Evolutionary conservation across 768 basidiomycete genomes (phyloP).

Genomic region (Suillus occidentalis): DNA sequence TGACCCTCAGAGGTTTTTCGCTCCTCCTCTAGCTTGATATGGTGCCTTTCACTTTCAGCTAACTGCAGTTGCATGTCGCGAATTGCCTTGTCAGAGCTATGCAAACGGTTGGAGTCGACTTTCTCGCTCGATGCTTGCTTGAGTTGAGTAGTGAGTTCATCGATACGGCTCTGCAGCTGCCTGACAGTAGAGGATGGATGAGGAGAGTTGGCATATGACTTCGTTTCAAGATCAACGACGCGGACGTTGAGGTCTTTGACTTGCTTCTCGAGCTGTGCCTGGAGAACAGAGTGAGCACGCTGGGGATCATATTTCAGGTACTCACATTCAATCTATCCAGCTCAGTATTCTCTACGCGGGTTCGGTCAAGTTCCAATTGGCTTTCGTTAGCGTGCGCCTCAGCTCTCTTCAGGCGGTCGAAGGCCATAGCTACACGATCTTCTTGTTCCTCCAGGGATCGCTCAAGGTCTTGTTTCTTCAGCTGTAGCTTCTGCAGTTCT

Average conservation of each 20-base stretch:
- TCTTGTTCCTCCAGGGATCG: slow-evolving; percentile 76
- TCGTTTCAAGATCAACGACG: slow-evolving; percentile 81
- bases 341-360: slow-evolving; percentile 79
- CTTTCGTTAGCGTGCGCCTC: slow-evolving; percentile 74
- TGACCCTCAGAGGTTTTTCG: slow-evolving; percentile 58
- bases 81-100: slow-evolving; percentile 46
- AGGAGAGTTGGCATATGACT: slow-evolving; percentile 65
- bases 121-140: slow-evolving; percentile 44
- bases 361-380: slow-evolving; percentile 72
- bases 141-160: slow-evolving; percentile 59
- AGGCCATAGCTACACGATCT: slow-evolving; percentile 69
- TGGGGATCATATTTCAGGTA: background rate
- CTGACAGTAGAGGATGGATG: slow-evolving; percentile 54
- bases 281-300: slow-evolving; percentile 11
- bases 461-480: slow-evolving; percentile 82
- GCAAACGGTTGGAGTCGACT: slow-evolving; percentile 31
- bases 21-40: slow-evolving; percentile 65
- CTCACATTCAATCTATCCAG: slow-evolving; percentile 75
- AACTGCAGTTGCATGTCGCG: slow-evolving; percentile 56
- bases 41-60: slow-evolving; percentile 62
- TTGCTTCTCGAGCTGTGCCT: slow-evolving; percentile 85
- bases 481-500: slow-evolving; percentile 70
- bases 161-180: slow-evolving; percentile 67
- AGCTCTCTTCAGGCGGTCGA: slow-evolving; percentile 80
- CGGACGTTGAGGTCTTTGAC: slow-evolving; percentile 82